phyloP scores from a whole-genome alignment of 305 asterid genomes.

The Fraxinus dipetala region DNA sequence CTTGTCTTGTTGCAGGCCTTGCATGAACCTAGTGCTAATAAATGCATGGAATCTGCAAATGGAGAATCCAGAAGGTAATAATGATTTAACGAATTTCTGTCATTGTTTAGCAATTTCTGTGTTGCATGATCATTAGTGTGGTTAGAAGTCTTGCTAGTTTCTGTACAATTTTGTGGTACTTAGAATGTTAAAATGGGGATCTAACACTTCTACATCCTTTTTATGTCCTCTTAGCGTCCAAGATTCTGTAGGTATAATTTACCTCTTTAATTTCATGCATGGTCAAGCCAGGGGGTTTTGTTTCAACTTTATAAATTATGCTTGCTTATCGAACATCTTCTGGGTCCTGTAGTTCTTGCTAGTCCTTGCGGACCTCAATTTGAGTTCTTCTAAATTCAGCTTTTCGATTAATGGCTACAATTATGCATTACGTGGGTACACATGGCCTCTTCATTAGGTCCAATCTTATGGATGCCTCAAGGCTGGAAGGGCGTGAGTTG shows the following conservation, averaged over 20 bases:
- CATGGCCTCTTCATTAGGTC: constrained; percentile 20
- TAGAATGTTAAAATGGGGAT: not conserved
- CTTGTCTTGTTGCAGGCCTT: constrained; percentile 31
- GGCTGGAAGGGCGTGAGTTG: constrained; percentile 18
- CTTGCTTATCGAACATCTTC: not conserved
- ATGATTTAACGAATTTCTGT: not conserved
- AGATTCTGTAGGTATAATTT: not conserved
- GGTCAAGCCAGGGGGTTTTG: not conserved
- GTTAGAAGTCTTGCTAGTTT: not conserved
- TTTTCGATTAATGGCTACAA: not conserved
- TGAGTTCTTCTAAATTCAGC: not conserved
- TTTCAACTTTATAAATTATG: not conserved
- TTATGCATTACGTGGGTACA: not conserved
- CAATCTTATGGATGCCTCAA: constrained; percentile 27
- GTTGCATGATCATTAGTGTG: not conserved
- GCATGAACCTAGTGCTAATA: constrained; percentile 16
- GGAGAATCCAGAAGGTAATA: constrained; percentile 39
- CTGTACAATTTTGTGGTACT: not conserved
- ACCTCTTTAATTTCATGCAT: not conserved
- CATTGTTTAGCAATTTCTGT: not conserved
- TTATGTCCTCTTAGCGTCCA: not conserved
- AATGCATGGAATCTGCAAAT: constrained; percentile 27
- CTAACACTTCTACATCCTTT: not conserved
- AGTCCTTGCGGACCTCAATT: not conserved
- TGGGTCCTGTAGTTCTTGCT: not conserved